Evolutionary conservation across 2,329 filamentous ascomycete species (phyloP), one percentile per base, ranked within the genome.

Genomic region (Ceratocystis huliohia): DNA sequence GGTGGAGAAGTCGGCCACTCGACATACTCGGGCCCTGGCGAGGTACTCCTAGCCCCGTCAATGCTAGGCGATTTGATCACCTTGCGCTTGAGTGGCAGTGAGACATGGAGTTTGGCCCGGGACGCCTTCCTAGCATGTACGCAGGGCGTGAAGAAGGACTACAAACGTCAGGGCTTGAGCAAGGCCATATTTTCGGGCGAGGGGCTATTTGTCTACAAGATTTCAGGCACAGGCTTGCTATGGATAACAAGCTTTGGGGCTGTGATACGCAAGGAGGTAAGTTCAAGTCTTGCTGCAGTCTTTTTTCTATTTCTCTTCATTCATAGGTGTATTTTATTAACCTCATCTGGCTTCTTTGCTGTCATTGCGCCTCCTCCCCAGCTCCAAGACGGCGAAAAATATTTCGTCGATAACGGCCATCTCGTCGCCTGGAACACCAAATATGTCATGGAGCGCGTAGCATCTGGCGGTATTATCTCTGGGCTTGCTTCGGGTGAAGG

Each of bases 381-480:
- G 80, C 78, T 87, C 33, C 76, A 74, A 57, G 82, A 86, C 13
- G 87, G 87, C 8, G 93, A 97, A 74, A 88, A 88, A 71, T 97
- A 96, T 75, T 90, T 94, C 70, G 86, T 96, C 66, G 91, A 96
- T 72, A 96, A 96, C 72, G 91, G 91, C 2, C 91, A 97, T 71
- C 81, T 97, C 0, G 91, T 97, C 0, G 93, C 94, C 0, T 99
- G 94, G 94, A 96, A 96, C 74, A 92, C 89, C 73, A 91, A 96
- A 73, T 99, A 97, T 72, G 82, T 89, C 3, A 85, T 99, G 69
- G 91, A 96, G 77, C 86, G 94, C 17, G 88, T 95, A 3, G 87
- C 93, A 0, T 94, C 89, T 2, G 94, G 94, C 1, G 94, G 94
- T 46, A 86, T 99, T 69, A 88, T 99, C n/a, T 93, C 89, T n/a